Base-by-base conservation (phyloP, 805 yeast genomes). In the Sugiyamaella lignohabitans region DNA sequence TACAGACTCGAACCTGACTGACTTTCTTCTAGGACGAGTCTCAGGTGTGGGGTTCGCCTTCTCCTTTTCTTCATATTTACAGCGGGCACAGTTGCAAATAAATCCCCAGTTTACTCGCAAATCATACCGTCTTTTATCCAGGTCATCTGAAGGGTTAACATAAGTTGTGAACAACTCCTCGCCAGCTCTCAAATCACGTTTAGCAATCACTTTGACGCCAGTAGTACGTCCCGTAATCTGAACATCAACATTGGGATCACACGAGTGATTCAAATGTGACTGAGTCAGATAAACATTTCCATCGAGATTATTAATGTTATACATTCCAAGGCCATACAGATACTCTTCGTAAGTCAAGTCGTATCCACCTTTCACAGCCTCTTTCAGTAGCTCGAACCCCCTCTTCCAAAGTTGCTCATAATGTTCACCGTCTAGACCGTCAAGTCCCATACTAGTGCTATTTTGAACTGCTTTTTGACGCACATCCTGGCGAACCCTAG, bases 31-130 rank as follows among this genome's bases (percentile, higher is more conserved):
- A 17, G 51, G 53, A 27, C 53, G 22, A 8, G 21, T 40, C 24
- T 39, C 40, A n/a, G 44, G 39, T 18, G 38, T 22, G 17, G 18
- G 38, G 22, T 41, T 40, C 6, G 22, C 32, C 17, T 36, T 27
- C 8, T 53, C 52, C 30, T 74, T 72, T 46, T 79, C 69, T 53
- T 84, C 89, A 5, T 66, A 67, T 55, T 75, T 73, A 63, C 95
- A 87, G 52, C 82, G 75, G 10, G 63, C 56, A 61, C 95, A 87
- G 21, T 61, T 63, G 63, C 95, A 87, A 17, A 74, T 58, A 61
- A 87, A 87, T 3, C 95, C 95, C 86, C 87, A 87, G 55, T 82
- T 81, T 10, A 79, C 78, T 49, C 89, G 65, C 42, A 87, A 66
- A 52, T 76, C 80, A 52, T 83, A 62, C 56, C 78, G 79, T 52